phyloP scores from a whole-genome alignment of 345 rosid species.

The Hirschfeldia incana region DNA sequence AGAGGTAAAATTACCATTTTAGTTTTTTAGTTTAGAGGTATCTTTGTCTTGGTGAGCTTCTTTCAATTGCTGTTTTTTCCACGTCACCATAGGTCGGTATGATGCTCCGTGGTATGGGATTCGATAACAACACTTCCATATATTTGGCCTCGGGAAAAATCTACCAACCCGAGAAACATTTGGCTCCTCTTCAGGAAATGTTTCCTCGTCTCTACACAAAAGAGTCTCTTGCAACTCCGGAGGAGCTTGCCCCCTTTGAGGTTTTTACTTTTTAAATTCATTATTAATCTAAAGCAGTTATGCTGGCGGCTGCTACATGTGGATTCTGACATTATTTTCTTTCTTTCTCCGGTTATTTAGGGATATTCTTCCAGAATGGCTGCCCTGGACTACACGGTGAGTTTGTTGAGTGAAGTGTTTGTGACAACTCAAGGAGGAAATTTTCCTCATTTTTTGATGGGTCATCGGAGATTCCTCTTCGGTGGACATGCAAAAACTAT shows the following conservation, averaged over 20 bases:
- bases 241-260: slow-evolving; percentile 86
- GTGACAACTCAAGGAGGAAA: slow-evolving; percentile 96
- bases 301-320: neutral
- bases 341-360: slow-evolving; percentile 42
- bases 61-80: slow-evolving; percentile 36
- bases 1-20: slow-evolving; percentile 54
- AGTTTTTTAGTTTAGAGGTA: neutral
- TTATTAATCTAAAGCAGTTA: neutral
- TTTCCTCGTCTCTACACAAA: slow-evolving; percentile 84
- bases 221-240: slow-evolving; percentile 81
- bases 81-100: slow-evolving; percentile 86
- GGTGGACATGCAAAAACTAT: slow-evolving; percentile 90
- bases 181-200: slow-evolving; percentile 74
- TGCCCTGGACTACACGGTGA: slow-evolving; percentile 87
- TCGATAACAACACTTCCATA: slow-evolving; percentile 76
- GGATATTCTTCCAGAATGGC: slow-evolving; percentile 92
- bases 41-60: neutral
- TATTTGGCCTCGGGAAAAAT: slow-evolving; percentile 84
- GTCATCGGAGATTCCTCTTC: slow-evolving; percentile 84
- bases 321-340: neutral
- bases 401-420: slow-evolving; percentile 87
- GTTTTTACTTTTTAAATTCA: slow-evolving; percentile 40
- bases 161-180: slow-evolving; percentile 64
- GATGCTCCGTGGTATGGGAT: slow-evolving; percentile 98
- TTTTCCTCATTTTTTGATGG: slow-evolving; percentile 96